Conservation (phyloP, 177 flowering plant species). For the Telopea speciosissima region DNA sequence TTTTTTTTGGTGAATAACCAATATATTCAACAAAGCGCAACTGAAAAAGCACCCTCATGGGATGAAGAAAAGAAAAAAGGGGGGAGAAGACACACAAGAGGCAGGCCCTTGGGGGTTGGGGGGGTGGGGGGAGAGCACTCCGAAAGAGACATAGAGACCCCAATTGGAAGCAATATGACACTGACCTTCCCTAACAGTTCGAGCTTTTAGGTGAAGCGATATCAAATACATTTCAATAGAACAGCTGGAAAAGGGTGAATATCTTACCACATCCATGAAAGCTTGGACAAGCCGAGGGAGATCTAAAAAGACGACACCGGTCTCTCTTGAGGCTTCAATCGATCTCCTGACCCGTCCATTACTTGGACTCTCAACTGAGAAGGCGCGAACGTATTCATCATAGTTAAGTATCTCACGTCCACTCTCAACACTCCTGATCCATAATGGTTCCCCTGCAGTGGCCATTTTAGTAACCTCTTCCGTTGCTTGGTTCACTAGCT, state of each 20-base stretch:
- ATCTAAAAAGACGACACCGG: conserved; percentile 69
- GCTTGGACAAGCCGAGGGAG: conserved; percentile 62
- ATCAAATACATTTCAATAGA: too few species aligned
- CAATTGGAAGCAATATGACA: too few species aligned
- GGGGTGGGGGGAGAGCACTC: too few species aligned
- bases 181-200: too few species aligned
- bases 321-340: conserved; percentile 91
- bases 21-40: too few species aligned
- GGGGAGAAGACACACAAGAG: too few species aligned
- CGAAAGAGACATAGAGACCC: too few species aligned
- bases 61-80: too few species aligned
- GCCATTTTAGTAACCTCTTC: conserved; percentile 87
- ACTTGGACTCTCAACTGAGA: conserved; percentile 30
- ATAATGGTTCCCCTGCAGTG: conserved; percentile 62
- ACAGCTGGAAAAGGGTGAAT: neutral
- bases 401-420: conserved; percentile 95
- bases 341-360: conserved; percentile 37
- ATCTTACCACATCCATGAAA: conserved; percentile 85
- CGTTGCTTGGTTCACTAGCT: conserved; percentile 49
- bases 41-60: too few species aligned
- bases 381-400: conserved; percentile 74
- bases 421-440: conserved; percentile 85
- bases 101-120: too few species aligned
- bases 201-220: too few species aligned
- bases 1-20: too few species aligned